These are phyloP conservation scores for Dactylorhiza incarnata DNA, from an alignment of 106 monocot species.

Conservation along the genomic window DNA sequence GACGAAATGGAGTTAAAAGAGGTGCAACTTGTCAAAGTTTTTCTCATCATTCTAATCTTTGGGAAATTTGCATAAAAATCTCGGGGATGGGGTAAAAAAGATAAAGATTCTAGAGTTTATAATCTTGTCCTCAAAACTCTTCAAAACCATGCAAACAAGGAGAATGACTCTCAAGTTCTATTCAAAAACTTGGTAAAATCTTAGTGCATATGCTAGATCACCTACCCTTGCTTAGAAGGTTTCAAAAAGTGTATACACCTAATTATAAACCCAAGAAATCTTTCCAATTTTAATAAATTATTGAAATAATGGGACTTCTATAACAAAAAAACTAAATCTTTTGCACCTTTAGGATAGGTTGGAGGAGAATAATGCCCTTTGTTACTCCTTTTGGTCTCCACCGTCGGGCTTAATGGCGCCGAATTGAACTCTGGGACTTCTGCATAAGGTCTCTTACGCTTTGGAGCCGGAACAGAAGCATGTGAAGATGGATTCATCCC, in stretches of 20 bases:
- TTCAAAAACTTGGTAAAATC: no score
- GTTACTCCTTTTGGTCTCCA: not conserved
- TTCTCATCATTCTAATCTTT: not conserved
- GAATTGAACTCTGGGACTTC: constrained; percentile 15
- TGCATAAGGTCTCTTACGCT: constrained; percentile 14
- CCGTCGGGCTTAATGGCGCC: not conserved
- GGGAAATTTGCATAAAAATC: no score
- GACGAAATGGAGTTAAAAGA: not conserved
- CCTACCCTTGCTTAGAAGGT: no score
- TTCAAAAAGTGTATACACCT: no score
- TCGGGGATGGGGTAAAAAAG: no score
- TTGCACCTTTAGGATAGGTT: not conserved
- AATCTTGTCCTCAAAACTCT: no score
- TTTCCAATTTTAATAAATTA: no score
- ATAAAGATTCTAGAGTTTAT: no score
- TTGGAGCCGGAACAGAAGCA: constrained; percentile 21
- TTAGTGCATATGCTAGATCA: no score
- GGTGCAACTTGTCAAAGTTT: not conserved
- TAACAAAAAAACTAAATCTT: not conserved
- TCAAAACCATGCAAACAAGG: no score
- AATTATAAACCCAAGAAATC: not conserved
- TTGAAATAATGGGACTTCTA: no score
- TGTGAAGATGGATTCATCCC: constrained; percentile 11
- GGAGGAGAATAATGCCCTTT: constrained; percentile 1
- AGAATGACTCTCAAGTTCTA: no score